Evolutionary conservation across 2,329 filamentous ascomycete genomes (phyloP), one percentile per base, ranked within the genome.

Genomic region (Colletotrichum godetiae): DNA sequence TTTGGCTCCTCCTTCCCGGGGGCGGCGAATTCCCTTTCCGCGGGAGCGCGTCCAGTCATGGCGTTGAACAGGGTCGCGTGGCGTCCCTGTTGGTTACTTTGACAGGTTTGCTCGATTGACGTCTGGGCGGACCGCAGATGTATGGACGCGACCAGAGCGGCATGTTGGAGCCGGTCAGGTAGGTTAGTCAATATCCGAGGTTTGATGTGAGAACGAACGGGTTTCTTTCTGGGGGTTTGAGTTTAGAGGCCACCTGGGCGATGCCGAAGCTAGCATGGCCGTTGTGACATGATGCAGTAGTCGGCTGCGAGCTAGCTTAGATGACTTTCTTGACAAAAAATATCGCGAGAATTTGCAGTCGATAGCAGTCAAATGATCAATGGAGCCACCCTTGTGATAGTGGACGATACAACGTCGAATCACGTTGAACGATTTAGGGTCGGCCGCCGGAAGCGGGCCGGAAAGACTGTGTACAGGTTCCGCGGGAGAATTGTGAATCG

Each of bases 361-460:
- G 24, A 49, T 31, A 53, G 42, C 27, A 19, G 29, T 35, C 22
- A 53, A 24, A 35, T 13, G n/a, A 53, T 24, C n/a, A 63, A 49
- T 49, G 42, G 7, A 62, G 46, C 24, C 27, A 49, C 29, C 13
- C 33, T 6, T 33, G 29, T 35, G 56, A 29, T 12, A 35, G 24
- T 19, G 24, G 60, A 19, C 42, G 60, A 53, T 24, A 15, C 29
- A 22, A 33, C 60, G 42, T n/a, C 42, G 42, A 49, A 49, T 49
- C 42, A 49, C 42, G 42, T 49, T 49, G 12, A 31, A 15, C 12
- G n/a, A 35, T 37, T 56, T 22, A 37, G 31, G 67, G 68, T 27
- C 59, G 58, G 55, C 57, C 66, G 59, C 70, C 66, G 66, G 58
- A 56, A 59, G 59, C 59, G n/a, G 70, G 46, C 66, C 59, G 27